phyloP scores from a whole-genome alignment of 2,329 filamentous ascomycete genomes.

The Neophaeococcomyces mojaviensis region DNA sequence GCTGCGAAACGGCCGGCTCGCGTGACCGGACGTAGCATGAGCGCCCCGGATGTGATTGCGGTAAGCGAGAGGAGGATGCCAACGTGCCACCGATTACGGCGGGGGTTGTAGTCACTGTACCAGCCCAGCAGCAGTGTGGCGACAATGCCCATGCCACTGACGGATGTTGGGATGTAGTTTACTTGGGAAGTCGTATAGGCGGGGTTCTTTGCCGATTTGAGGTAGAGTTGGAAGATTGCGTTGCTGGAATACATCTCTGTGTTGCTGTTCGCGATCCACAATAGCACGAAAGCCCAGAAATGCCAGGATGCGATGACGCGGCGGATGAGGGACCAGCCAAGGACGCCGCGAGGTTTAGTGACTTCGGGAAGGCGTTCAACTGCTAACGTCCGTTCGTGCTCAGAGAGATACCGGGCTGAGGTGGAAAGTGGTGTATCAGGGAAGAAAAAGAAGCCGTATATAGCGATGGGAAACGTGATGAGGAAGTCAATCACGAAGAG shows the following conservation, averaged over 20 bases:
- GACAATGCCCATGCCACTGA: conserved; percentile 16
- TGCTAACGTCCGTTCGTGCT: conserved; percentile 27
- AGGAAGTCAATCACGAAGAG: conserved; percentile 34
- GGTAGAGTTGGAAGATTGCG: conserved; percentile 14
- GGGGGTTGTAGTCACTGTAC: conserved; percentile 13
- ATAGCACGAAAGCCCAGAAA: conserved; percentile 31
- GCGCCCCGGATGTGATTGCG: conserved; percentile 15
- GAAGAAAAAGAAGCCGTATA: conserved; percentile 37
- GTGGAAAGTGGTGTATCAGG: conserved; percentile 32
- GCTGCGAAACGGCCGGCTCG: conserved; percentile 12
- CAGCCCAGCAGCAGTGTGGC: conserved; percentile 16
- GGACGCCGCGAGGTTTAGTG: conserved; percentile 20
- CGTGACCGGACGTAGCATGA: conserved; percentile 12
- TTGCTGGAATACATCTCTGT: conserved; percentile 40
- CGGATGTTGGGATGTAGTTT: conserved; percentile 18
- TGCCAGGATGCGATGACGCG: conserved; percentile 30
- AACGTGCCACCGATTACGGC: conserved; percentile 15
- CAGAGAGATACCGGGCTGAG: conserved; percentile 29
- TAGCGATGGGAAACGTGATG: conserved; percentile 37
- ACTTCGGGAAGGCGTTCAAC: conserved; percentile 26
- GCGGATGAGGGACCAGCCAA: conserved; percentile 10
- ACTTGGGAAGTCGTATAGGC: conserved; percentile 14
- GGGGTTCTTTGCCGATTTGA: conserved; percentile 7
- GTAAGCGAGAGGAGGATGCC: conserved; percentile 16
- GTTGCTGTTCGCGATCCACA: conserved; percentile 48